A percentile compares a stretch with the other conserved stretches of the same genome.
Evolutionary conservation across 2,329 filamentous ascomycete genomes (phyloP).

Genomic region (Monosporascus sp.): DNA sequence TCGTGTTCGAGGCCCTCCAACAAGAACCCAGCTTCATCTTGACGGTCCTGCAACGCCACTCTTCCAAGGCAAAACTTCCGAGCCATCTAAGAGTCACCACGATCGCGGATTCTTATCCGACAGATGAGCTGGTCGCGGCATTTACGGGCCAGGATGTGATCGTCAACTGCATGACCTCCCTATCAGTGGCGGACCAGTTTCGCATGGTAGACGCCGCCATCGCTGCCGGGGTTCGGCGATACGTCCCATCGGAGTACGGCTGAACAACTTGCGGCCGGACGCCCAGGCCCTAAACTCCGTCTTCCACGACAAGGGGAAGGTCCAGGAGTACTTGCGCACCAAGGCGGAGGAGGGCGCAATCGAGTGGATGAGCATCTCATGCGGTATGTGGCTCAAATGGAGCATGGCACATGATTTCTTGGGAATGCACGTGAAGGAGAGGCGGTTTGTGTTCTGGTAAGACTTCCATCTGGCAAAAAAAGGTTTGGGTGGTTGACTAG

Average conservation of each 20-base stretch:
- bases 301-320: constrained; percentile 23
- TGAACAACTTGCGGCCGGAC: constrained; percentile 27
- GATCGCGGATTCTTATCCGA: constrained; percentile 23
- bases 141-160: constrained; percentile 23
- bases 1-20: constrained; percentile 22
- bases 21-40: constrained; percentile 20
- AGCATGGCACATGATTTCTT: constrained; percentile 20
- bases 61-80: constrained; percentile 19
- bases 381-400: constrained; percentile 27
- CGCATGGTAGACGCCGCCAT: constrained; percentile 50
- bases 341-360: constrained; percentile 19
- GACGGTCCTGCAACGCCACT: constrained; percentile 23
- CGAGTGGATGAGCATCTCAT: constrained; percentile 26
- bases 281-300: constrained; percentile 19
- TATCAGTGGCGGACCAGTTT: constrained; percentile 35
- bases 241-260: constrained; percentile 49
- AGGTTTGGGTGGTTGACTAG: no score
- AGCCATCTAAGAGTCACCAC: constrained; percentile 14
- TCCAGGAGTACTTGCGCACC: constrained; percentile 21
- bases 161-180: constrained; percentile 37
- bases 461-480: no score
- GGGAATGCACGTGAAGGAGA: constrained; percentile 17
- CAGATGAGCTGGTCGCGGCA: constrained; percentile 14
- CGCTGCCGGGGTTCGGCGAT: constrained; percentile 48
- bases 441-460: constrained; percentile 19